Conservation (phyloP, 176 grass and related monocot genomes). For the Aegilops umbellulata region DNA sequence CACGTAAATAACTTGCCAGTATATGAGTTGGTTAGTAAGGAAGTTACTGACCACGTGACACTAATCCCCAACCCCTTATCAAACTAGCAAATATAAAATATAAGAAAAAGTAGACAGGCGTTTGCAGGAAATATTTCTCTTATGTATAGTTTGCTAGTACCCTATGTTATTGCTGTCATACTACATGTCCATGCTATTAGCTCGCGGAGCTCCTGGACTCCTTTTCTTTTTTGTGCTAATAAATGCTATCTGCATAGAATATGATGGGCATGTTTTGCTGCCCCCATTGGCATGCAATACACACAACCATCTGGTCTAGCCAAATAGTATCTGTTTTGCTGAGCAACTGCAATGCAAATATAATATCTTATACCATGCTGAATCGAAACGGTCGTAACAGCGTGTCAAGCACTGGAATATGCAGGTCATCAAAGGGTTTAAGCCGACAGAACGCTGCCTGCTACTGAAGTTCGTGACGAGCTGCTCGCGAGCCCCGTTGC, state of each 20-base stretch:
- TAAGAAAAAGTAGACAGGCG: neutral
- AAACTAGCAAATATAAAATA: neutral
- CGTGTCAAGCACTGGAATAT: neutral
- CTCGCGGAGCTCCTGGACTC: neutral
- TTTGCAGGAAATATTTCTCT: neutral
- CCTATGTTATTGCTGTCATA: neutral
- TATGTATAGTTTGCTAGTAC: neutral
- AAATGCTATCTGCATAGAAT: neutral
- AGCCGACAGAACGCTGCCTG: conserved; percentile 77
- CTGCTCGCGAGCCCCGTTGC: conserved; percentile 91
- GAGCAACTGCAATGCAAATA: neutral
- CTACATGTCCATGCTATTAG: neutral
- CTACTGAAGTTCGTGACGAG: conserved; percentile 94
- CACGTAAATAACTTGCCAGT: neutral
- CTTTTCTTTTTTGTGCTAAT: neutral
- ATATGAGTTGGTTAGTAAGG: neutral
- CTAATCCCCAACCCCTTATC: neutral
- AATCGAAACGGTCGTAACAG: conserved; percentile 3
- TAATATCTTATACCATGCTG: neutral
- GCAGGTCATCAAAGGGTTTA: conserved; percentile 87
- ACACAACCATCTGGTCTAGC: neutral
- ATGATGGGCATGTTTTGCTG: neutral
- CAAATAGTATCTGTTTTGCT: neutral
- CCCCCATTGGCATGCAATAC: neutral
- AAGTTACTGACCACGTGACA: neutral